These are phyloP conservation scores for Thalassia testudinum DNA, from an alignment of 116 monocot genomes.

Conservation along the genomic window DNA sequence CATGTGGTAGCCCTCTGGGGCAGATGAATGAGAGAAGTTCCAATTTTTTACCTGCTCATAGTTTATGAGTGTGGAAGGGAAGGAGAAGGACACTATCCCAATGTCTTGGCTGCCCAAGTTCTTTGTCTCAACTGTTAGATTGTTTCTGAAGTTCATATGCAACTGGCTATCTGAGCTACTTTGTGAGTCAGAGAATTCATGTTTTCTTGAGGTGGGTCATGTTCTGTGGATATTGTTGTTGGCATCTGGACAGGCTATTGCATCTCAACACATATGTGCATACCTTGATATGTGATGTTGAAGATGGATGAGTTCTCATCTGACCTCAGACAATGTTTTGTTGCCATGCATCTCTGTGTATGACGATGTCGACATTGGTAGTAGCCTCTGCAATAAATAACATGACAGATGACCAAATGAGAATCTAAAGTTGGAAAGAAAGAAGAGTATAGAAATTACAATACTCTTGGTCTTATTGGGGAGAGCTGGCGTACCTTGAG, in stretches of 20 bases:
- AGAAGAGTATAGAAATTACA: neutral
- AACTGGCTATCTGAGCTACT: no score
- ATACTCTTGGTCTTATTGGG: no score
- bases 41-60: neutral
- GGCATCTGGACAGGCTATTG: neutral
- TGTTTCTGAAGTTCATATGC: neutral
- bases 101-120: constrained; percentile 4
- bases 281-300: constrained; percentile 40
- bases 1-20: constrained; percentile 3
- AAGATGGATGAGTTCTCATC: constrained; percentile 42
- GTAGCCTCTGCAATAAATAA: constrained; percentile 45
- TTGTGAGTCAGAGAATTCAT: no score
- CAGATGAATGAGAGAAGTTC: constrained; percentile 4
- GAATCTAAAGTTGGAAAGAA: neutral
- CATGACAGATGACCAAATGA: neutral
- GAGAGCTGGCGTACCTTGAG: constrained; percentile 51
- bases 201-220: neutral
- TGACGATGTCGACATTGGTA: constrained; percentile 51
- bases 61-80: constrained; percentile 16
- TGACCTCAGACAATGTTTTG: constrained; percentile 54
- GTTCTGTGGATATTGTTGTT: neutral
- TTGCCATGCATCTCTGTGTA: constrained; percentile 43
- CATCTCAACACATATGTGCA: constrained; percentile 28
- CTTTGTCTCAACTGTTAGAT: neutral
- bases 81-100: no score